Conservation (phyloP, 164 flowering plant species). For the Annona cherimola region DNA sequence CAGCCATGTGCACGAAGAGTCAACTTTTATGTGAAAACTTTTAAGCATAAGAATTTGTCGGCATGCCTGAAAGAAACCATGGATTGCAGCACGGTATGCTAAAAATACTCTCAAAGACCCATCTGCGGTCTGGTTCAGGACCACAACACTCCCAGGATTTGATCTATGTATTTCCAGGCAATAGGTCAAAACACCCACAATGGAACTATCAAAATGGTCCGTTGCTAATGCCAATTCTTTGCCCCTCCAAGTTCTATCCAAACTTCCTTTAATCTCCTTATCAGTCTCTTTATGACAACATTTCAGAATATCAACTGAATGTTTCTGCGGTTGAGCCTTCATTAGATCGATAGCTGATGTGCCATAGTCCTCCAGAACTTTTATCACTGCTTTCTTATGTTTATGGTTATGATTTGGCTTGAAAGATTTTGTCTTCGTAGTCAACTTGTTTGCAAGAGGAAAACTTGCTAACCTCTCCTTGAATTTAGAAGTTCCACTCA, state of each 20-base stretch:
- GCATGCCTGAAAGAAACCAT: not conserved
- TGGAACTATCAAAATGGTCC: not conserved
- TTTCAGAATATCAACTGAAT: too few relatives aligned
- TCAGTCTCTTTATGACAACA: too few relatives aligned
- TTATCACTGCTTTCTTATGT: too few relatives aligned
- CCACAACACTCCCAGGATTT: not conserved
- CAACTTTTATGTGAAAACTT: not conserved
- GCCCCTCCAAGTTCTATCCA: not conserved
- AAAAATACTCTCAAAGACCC: not conserved
- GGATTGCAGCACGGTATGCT: not conserved
- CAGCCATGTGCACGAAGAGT: not conserved
- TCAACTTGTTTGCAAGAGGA: too few relatives aligned
- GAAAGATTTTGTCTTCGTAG: too few relatives aligned
- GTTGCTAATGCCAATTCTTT: not conserved
- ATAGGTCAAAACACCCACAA: not conserved
- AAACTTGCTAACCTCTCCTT: too few relatives aligned
- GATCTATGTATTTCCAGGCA: not conserved
- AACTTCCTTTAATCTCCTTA: not conserved
- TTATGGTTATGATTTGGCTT: too few relatives aligned
- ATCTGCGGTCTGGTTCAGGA: not conserved
- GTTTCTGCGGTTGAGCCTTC: too few relatives aligned
- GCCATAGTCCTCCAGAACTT: too few relatives aligned
- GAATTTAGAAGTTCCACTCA: too few relatives aligned
- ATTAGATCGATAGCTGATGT: too few relatives aligned
- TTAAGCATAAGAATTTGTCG: not conserved